Base-by-base conservation (phyloP, 2,329 filamentous ascomycete species). In the Ceratocystiopsis brevicomis region DNA sequence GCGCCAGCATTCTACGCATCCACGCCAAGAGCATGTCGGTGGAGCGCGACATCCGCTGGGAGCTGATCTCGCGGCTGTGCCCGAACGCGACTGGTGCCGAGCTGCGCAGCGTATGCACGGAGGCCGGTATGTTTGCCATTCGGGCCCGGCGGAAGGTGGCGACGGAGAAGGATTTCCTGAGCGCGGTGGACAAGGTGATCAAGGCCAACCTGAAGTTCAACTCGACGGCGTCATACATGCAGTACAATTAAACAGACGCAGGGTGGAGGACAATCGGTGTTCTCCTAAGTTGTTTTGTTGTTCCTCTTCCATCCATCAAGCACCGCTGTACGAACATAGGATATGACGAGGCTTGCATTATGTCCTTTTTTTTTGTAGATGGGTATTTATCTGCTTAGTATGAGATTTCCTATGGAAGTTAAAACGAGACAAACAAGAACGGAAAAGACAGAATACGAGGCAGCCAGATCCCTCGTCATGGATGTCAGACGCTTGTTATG, bases 1-100 rank as follows among this genome's bases (percentile, higher is more conserved):
- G 90, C 52, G 90, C 90, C 57, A 96, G 95, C 65, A 96, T 98
- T 57, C 74, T 98, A 38, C 82, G 90, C 41, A 98, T 98, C 55
- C 90, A 96, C 67, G 90, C 90, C 55, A 98, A 96, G 80, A 93
- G 84, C 59, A 98, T 98, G 90, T 95, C 86, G 16, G 90, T 98
- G 35, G 90, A 98, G 73, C 78, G 90, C 43, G 90, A 98, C 58
- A 98, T 98, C 56, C 78, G 90, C 64, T 98, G 90, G 90, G 90
- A 98, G 67, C 73, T 98, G 51, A 96, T 98, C 58, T 95, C 87
- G 17, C 80, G 90, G 54, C 71, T 98, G 50, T 98, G 90, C 66
- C 90, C 90, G 52, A 98, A 98, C 65, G 82, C 87, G 43, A 98
- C 90, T 1, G 90, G 90, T 66, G 90, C 90, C 41, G 90, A 98